Conservation (phyloP, 768 basidiomycete genomes). For the Gymnopilus dilepis region DNA sequence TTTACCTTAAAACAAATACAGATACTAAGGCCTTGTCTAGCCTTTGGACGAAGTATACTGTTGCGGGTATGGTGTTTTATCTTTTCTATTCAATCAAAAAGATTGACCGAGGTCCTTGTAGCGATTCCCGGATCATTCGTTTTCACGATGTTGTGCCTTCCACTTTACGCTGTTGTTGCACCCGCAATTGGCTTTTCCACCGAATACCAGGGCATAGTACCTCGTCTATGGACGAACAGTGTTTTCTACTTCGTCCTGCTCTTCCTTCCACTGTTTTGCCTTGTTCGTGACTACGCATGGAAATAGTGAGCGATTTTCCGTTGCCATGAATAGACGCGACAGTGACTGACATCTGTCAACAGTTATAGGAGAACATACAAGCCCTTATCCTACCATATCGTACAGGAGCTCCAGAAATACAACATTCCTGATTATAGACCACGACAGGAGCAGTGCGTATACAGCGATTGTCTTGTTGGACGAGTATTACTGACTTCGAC, state of each 20-base stretch:
- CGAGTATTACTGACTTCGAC: conserved; percentile 13
- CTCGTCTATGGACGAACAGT: conserved; percentile 84
- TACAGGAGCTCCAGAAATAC: conserved; percentile 99
- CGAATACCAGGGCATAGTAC: conserved; percentile 90
- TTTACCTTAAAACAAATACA: background rate
- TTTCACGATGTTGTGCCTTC: conserved; percentile 96
- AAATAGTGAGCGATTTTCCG: conserved; percentile 77
- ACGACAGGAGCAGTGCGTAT: conserved; percentile 90
- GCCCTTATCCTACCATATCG: conserved; percentile 96
- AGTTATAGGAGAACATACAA: conserved; percentile 92
- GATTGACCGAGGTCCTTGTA: conserved; percentile 30
- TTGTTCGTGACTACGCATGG: conserved; percentile 91
- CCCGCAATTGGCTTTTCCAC: conserved; percentile 88
- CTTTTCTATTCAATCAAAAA: background rate
- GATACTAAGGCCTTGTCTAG: conserved; percentile 43
- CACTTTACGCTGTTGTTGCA: conserved; percentile 86
- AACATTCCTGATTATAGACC: conserved; percentile 97
- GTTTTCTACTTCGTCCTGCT: conserved; percentile 92
- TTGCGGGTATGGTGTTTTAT: conserved; percentile 61
- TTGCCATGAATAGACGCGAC: conserved; percentile 11
- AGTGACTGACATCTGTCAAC: conserved; percentile 19
- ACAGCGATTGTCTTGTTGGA: background rate
- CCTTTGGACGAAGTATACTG: conserved; percentile 99
- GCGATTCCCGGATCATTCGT: conserved; percentile 97
- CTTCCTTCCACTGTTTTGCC: conserved; percentile 82